phyloP scores from a whole-genome alignment of 345 rosid species.

The Ceriops tagal region DNA sequence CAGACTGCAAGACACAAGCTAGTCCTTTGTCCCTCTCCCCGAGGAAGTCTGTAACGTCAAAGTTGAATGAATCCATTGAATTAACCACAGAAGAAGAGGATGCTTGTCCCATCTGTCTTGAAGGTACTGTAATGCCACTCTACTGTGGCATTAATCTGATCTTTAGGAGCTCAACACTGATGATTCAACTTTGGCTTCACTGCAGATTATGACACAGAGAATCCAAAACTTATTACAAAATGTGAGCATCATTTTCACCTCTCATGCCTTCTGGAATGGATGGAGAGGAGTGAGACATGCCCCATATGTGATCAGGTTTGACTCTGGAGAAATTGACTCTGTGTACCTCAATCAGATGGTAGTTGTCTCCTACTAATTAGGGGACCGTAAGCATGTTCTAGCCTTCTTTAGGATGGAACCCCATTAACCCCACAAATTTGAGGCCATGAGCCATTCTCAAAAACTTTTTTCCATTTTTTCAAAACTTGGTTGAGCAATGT shows the following conservation, averaged over 20 bases:
- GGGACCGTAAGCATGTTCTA: neutral
- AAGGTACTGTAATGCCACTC: slow-evolving; percentile 15
- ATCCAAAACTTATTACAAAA: slow-evolving; percentile 24
- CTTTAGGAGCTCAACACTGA: neutral
- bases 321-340: neutral
- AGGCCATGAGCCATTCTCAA: no score
- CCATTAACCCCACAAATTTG: no score
- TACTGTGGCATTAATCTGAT: neutral
- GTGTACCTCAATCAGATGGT: neutral
- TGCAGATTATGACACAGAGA: slow-evolving; percentile 27
- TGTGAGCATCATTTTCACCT: slow-evolving; percentile 34
- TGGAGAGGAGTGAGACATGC: slow-evolving; percentile 33
- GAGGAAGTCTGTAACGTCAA: slow-evolving; percentile 42
- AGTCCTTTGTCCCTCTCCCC: slow-evolving; percentile 45
- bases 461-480: neutral
- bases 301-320: slow-evolving; percentile 36
- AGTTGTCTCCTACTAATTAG: neutral
- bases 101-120: slow-evolving; percentile 30
- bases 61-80: slow-evolving; percentile 28
- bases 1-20: slow-evolving; percentile 46
- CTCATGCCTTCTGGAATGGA: slow-evolving; percentile 32
- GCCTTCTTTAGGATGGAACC: neutral
- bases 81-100: slow-evolving; percentile 28
- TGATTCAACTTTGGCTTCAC: neutral
- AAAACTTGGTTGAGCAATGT: neutral